Conservation (phyloP, 495 filamentous ascomycete species). For the Cudoniella acicularis region DNA sequence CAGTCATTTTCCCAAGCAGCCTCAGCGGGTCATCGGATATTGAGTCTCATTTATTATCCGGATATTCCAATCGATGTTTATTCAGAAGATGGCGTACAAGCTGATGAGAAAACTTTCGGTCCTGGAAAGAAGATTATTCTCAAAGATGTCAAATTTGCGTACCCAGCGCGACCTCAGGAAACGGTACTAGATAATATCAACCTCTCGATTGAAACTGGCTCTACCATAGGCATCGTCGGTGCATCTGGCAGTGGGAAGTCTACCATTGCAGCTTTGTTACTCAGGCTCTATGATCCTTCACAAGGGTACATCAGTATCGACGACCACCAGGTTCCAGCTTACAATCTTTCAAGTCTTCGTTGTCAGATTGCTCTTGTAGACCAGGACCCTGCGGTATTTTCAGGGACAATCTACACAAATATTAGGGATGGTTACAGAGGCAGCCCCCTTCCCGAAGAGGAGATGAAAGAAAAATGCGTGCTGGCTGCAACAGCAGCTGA, state of each 20-base stretch:
- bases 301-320: conserved; percentile 49
- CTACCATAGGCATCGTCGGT: conserved; percentile 44
- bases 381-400: conserved; percentile 23
- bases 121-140: conserved; percentile 6
- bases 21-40: conserved; percentile 48
- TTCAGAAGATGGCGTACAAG: conserved; percentile 28
- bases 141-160: conserved; percentile 20
- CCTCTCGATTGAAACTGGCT: conserved; percentile 15
- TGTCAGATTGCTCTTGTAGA: conserved; percentile 16
- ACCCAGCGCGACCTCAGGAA: conserved; percentile 51
- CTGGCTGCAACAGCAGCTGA: conserved; percentile 52
- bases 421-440: conserved; percentile 54
- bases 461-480: conserved; percentile 37
- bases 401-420: conserved; percentile 39
- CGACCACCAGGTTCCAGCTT: conserved; percentile 40
- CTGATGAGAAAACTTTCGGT: conserved; percentile 43
- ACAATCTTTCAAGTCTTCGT: conserved; percentile 16
- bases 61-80: conserved; percentile 32
- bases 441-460: conserved; percentile 2
- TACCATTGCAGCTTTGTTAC: conserved; percentile 38
- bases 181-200: conserved; percentile 44
- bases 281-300: conserved; percentile 45
- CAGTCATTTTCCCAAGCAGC: conserved; percentile 54
- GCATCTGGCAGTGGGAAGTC: conserved; percentile 47
- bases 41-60: conserved; percentile 43